phyloP scores from a whole-genome alignment of 257 asterid genomes.

The Ophiorrhiza pumila region DNA sequence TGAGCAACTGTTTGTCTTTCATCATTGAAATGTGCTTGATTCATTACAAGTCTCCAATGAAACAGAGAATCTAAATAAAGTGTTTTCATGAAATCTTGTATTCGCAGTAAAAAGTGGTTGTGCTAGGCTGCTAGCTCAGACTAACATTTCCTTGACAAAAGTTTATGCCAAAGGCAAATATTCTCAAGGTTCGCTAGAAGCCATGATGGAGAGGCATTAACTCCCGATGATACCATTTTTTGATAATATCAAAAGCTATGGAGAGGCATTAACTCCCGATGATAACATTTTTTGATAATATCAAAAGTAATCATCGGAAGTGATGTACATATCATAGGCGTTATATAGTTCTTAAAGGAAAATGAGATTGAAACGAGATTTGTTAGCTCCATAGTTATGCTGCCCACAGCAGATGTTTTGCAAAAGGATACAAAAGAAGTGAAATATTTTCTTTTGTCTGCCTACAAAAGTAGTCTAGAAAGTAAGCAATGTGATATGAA shows the following conservation, averaged over 20 bases:
- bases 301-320: constrained; percentile 8
- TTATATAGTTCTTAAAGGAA: constrained; percentile 17
- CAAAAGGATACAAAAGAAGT: no score
- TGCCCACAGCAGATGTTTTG: not conserved
- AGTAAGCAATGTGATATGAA: no score
- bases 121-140: no score
- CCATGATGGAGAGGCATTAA: constrained; percentile 27
- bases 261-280: constrained; percentile 22
- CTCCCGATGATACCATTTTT: constrained; percentile 22
- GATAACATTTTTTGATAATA: constrained; percentile 30
- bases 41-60: no score
- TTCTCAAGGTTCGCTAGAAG: constrained; percentile 53
- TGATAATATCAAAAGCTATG: constrained; percentile 22
- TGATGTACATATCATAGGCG: constrained; percentile 35
- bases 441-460: no score
- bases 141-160: no score
- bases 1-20: no score
- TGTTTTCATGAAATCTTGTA: no score
- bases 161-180: constrained; percentile 74
- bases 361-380: not conserved
- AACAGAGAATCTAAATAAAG: no score
- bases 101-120: no score
- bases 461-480: not conserved
- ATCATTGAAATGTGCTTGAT: no score
- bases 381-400: not conserved